Percentiles rank a stretch among this genome's conserved stretches.
Conservation (phyloP, 1,284 basidiomycete genomes). For the Trametes polyzona region DNA sequence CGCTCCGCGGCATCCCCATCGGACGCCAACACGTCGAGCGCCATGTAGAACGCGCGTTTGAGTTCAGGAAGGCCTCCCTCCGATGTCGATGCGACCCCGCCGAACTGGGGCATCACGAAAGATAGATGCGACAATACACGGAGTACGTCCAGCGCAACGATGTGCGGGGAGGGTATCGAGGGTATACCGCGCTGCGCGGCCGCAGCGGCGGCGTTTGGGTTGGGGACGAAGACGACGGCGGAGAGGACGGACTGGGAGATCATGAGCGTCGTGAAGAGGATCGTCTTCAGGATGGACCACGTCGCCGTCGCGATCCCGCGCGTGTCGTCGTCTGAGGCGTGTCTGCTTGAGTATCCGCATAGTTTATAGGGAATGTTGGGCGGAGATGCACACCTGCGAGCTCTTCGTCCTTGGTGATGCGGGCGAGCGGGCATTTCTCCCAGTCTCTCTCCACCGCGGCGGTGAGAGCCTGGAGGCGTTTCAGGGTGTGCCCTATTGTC, state of each 20-base stretch:
- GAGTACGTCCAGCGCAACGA: conserved; percentile 53
- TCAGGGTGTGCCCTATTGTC: conserved; percentile 47
- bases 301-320: conserved; percentile 49
- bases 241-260: conserved; percentile 64
- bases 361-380: background rate
- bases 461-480: conserved; percentile 43
- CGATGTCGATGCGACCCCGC: conserved; percentile 61
- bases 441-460: conserved; percentile 56
- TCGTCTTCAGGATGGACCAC: conserved; percentile 70
- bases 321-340: conserved; percentile 41
- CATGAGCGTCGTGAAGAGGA: conserved; percentile 72
- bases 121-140: conserved; percentile 64
- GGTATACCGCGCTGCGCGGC: background rate
- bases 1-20: conserved; percentile 44
- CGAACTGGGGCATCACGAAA: conserved; percentile 74
- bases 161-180: conserved; percentile 38
- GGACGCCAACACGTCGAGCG: conserved; percentile 67
- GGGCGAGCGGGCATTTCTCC: conserved; percentile 49
- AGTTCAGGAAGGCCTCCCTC: conserved; percentile 62
- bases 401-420: conserved; percentile 33
- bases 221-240: conserved; percentile 54
- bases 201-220: conserved; percentile 26
- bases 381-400: conserved; percentile 1
- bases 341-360: background rate
- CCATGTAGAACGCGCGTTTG: conserved; percentile 70